phyloP scores from a whole-genome alignment of 768 basidiomycete genomes.

The Dacryopinax spathularia region DNA sequence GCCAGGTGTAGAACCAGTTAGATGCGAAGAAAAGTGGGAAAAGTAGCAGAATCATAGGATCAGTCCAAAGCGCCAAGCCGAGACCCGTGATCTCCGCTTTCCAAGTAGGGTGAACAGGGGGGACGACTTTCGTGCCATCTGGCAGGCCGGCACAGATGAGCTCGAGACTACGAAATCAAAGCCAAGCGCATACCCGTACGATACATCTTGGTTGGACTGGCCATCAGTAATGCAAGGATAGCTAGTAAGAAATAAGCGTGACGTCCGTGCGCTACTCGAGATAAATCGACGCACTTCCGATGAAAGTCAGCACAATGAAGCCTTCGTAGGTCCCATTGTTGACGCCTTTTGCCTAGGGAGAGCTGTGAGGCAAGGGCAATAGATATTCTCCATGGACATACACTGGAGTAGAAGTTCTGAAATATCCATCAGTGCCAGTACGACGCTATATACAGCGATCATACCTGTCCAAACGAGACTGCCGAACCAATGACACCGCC shows the following conservation, averaged over 20 bases:
- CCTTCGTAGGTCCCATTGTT: constrained; percentile 40
- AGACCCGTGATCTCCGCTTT: constrained; percentile 57
- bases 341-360: constrained; percentile 12
- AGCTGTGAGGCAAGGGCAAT: constrained; percentile 1
- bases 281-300: constrained; percentile 34
- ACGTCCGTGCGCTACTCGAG: constrained; percentile 22
- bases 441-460: neutral
- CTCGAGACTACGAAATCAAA: constrained; percentile 8
- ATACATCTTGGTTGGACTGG: constrained; percentile 53
- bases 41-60: constrained; percentile 51
- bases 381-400: neutral
- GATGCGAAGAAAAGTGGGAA: constrained; percentile 79
- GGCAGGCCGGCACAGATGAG: neutral
- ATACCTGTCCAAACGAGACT: constrained; percentile 12
- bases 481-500: constrained; percentile 16
- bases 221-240: constrained; percentile 38
- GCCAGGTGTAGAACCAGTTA: constrained; percentile 43
- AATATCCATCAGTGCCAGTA: neutral
- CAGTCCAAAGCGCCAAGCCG: constrained; percentile 50
- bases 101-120: constrained; percentile 60
- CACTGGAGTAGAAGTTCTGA: neutral
- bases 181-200: constrained; percentile 34
- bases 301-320: constrained; percentile 56
- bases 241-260: neutral
- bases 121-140: constrained; percentile 52